A percentile compares a stretch with the other conserved stretches of the same genome.
These are phyloP conservation scores for Jimgerdemannia lactiflua DNA, from an alignment of 192 early-diverging fungal genomes.

Conservation along the genomic window DNA sequence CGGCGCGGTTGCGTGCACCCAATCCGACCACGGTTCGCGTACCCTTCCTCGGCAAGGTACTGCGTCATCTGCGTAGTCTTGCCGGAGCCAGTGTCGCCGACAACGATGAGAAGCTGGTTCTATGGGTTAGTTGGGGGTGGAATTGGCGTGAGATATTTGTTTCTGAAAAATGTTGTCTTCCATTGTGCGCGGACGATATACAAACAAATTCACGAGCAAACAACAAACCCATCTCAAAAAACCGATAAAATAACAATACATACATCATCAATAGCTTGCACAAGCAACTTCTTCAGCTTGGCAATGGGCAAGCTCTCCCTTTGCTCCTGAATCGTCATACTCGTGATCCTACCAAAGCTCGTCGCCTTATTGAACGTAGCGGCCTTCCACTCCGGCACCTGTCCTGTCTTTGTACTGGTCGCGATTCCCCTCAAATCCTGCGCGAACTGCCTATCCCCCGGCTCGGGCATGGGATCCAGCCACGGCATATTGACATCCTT, in stretches of 20 bases:
- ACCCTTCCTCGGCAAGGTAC: constrained; percentile 96
- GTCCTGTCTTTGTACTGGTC: constrained; percentile 50
- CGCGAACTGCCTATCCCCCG: constrained; percentile 88
- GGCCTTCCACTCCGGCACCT: constrained; percentile 90
- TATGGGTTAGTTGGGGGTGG: constrained; percentile 3
- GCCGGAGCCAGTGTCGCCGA: constrained; percentile 97
- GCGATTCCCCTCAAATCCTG: constrained; percentile 86
- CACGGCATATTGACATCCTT: constrained; percentile 87
- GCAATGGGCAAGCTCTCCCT: constrained; percentile 87
- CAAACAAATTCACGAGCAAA: too few species aligned
- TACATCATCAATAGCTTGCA: constrained; percentile 74
- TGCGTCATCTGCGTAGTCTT: constrained; percentile 99
- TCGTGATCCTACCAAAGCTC: constrained; percentile 91
- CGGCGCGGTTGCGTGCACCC: constrained; percentile 99
- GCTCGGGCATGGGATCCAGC: constrained; percentile 93
- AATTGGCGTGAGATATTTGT: not conserved
- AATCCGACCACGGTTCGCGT: constrained; percentile 82
- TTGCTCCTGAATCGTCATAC: constrained; percentile 76
- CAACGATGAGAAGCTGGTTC: constrained; percentile 78
- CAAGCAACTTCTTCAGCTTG: constrained; percentile 72
- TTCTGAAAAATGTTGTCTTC: not conserved
- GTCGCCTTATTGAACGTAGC: constrained; percentile 82
- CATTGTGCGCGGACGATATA: too few species aligned
- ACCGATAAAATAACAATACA: not conserved
- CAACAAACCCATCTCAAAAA: too few species aligned